A percentile compares a stretch with the other conserved stretches of the same genome.
These are phyloP conservation scores for Trichophyton simii DNA, from an alignment of 2,329 filamentous ascomycete genomes.

Conservation along the genomic window DNA sequence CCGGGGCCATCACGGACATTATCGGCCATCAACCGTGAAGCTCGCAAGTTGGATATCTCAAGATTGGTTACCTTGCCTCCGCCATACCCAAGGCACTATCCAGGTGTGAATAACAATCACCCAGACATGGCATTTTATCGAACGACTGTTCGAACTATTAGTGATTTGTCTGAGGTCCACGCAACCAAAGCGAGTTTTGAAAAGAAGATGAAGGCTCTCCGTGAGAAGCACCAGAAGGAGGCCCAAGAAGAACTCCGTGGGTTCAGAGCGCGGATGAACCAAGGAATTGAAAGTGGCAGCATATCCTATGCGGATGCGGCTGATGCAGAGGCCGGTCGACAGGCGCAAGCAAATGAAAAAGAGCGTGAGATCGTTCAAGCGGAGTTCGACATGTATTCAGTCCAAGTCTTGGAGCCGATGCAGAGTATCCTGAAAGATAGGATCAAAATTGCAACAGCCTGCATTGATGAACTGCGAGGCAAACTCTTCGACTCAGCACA, in stretches of 20 bases:
- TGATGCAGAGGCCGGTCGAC: constrained; percentile 63
- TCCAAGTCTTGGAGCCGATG: constrained; percentile 67
- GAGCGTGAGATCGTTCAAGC: constrained; percentile 62
- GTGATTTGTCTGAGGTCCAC: constrained; percentile 60
- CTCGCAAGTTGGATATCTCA: constrained; percentile 65
- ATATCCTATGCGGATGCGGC: constrained; percentile 76
- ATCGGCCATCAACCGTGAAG: constrained; percentile 26
- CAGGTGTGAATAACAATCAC: constrained; percentile 91
- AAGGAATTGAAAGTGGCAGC: constrained; percentile 62
- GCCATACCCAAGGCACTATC: constrained; percentile 85
- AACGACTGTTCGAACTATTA: constrained; percentile 57
- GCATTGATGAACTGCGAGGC: constrained; percentile 63
- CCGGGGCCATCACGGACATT: constrained; percentile 14
- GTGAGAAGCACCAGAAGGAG: constrained; percentile 41
- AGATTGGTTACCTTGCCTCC: constrained; percentile 85
- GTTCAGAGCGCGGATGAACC: constrained; percentile 62
- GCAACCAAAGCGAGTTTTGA: constrained; percentile 46
- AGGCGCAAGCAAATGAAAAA: constrained; percentile 54
- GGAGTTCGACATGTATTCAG: constrained; percentile 76
- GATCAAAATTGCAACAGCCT: constrained; percentile 57
- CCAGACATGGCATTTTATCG: constrained; percentile 74
- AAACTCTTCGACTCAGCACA: constrained; percentile 62
- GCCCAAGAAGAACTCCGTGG: constrained; percentile 50
- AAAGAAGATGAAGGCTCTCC: constrained; percentile 40
- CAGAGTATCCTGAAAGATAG: constrained; percentile 67